Conservation (phyloP, 2,329 filamentous ascomycete species). For the Cytospora piceae region DNA sequence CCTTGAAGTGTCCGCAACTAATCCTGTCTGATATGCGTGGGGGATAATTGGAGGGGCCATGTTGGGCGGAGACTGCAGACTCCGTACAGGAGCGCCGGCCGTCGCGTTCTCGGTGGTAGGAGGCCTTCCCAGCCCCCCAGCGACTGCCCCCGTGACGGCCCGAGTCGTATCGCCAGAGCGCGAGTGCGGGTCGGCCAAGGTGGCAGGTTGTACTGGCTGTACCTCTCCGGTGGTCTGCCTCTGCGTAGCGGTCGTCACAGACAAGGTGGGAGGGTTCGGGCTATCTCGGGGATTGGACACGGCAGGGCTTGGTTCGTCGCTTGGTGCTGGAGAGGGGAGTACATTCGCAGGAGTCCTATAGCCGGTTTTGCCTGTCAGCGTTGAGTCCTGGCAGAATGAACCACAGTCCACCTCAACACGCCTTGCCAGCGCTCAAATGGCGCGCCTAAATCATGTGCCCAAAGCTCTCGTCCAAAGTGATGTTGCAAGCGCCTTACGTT, state of each 20-base stretch:
- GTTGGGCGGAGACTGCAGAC: constrained; percentile 1
- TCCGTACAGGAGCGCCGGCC: not conserved
- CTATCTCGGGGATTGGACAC: constrained; percentile 42
- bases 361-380: constrained; percentile 9
- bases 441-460: not conserved
- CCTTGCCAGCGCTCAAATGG: not conserved
- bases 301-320: constrained; percentile 60
- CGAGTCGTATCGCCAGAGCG: not conserved
- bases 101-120: constrained; percentile 3
- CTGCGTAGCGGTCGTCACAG: constrained; percentile 31
- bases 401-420: not conserved
- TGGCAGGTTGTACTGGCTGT: not conserved
- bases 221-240: constrained; percentile 6
- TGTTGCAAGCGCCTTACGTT: constrained; percentile 12
- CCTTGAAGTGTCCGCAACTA: not conserved
- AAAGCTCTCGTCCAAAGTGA: not conserved
- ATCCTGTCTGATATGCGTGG: not conserved
- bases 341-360: constrained; percentile 38
- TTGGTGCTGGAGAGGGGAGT: constrained; percentile 66
- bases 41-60: constrained; percentile 24
- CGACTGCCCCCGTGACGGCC: not conserved
- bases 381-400: not conserved
- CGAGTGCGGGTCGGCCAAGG: not conserved
- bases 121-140: not conserved
- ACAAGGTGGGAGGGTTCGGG: constrained; percentile 37